Evolutionary conservation across 352 stramenopile species (phyloP).

Genomic region (Phytophthora pseudosyringae): DNA sequence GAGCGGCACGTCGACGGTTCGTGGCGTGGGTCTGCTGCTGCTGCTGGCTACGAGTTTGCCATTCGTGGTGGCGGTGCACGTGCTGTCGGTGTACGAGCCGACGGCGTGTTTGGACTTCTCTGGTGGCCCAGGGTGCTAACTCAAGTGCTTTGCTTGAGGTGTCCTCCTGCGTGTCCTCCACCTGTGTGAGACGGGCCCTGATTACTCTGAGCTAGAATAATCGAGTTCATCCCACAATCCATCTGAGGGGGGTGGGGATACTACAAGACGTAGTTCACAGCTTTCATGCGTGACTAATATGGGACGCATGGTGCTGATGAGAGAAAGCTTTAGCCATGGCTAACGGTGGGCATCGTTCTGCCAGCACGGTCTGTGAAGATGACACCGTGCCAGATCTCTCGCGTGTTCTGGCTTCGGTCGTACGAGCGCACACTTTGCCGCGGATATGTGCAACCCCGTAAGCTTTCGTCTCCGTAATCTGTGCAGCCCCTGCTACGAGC

Average conservation of each 20-base stretch:
- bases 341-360: no score
- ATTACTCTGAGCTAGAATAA: conserved; percentile 12
- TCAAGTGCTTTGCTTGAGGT: no score
- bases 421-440: not conserved
- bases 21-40: conserved; percentile 18
- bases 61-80: conserved; percentile 46
- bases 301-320: no score
- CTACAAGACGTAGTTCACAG: no score
- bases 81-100: conserved; percentile 54
- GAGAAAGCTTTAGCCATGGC: no score
- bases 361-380: no score
- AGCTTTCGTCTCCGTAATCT: conserved; percentile 17
- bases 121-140: conserved; percentile 49
- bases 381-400: no score
- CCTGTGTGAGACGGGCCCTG: conserved; percentile 12
- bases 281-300: no score
- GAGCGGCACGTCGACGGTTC: conserved; percentile 34
- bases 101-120: conserved; percentile 56
- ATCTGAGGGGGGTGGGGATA: no score
- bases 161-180: not conserved
- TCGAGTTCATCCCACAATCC: no score
- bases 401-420: no score
- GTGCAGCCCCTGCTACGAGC: no score
- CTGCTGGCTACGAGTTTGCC: conserved; percentile 24
- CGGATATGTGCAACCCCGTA: conserved; percentile 5